phyloP scores from a whole-genome alignment of 2,329 filamentous ascomycete species.

The Chaetomiaceae sp. region DNA sequence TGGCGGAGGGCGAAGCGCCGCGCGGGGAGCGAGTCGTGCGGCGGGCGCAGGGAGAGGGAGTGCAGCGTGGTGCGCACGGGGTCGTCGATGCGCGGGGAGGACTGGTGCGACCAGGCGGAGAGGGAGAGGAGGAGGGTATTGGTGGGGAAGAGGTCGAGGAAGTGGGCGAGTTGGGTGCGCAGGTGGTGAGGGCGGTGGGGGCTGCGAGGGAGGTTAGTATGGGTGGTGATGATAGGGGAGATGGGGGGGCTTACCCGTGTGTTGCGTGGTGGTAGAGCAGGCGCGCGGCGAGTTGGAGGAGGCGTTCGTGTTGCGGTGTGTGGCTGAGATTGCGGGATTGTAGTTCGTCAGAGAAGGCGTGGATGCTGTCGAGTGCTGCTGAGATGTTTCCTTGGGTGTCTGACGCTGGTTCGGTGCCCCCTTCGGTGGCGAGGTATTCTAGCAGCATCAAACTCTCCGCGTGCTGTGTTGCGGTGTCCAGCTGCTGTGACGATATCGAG shows the following conservation, averaged over 20 bases:
- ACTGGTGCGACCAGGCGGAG: constrained; percentile 63
- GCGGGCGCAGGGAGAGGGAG: constrained; percentile 39
- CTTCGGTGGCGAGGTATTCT: constrained; percentile 51
- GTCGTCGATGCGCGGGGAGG: constrained; percentile 66
- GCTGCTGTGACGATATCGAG: constrained; percentile 44
- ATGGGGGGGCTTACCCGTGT: constrained; percentile 40
- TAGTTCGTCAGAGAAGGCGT: constrained; percentile 38
- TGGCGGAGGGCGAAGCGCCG: constrained; percentile 47
- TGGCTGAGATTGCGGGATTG: constrained; percentile 30
- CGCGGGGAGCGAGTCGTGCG: constrained; percentile 32
- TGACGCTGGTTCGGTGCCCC: constrained; percentile 38
- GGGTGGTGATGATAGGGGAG: not conserved
- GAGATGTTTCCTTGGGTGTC: constrained; percentile 49
- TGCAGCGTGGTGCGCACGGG: constrained; percentile 63
- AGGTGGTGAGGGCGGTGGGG: constrained; percentile 63
- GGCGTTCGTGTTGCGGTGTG: constrained; percentile 48
- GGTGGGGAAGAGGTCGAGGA: constrained; percentile 59
- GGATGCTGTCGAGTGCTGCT: constrained; percentile 40
- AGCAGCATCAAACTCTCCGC: constrained; percentile 60
- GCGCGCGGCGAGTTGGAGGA: constrained; percentile 62
- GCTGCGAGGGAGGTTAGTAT: constrained; percentile 28
- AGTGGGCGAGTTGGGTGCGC: constrained; percentile 53
- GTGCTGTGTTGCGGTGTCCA: constrained; percentile 45
- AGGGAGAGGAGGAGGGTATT: constrained; percentile 72
- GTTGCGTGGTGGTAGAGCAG: constrained; percentile 62